Conservation (phyloP, 495 filamentous ascomycete genomes). For the Annulohypoxylon maeteangense region DNA sequence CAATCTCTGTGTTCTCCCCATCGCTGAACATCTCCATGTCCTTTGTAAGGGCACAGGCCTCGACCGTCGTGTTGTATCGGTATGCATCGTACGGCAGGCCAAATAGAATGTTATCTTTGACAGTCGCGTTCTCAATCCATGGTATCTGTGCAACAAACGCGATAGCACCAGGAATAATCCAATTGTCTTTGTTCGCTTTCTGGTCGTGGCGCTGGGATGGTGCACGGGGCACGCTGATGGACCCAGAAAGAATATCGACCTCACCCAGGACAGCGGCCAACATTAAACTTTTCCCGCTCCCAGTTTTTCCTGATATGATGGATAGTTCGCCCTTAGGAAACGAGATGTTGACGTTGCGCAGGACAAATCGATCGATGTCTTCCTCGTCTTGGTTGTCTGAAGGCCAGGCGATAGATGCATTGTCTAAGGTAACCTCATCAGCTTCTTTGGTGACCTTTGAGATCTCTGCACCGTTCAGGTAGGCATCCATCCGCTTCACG, state of each 20-base stretch:
- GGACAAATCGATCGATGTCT: conserved; percentile 67
- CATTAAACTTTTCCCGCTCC: conserved; percentile 74
- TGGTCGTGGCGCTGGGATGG: conserved; percentile 62
- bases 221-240: conserved; percentile 61
- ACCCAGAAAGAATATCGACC: conserved; percentile 65
- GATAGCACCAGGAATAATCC: conserved; percentile 74
- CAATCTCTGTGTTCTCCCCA: conserved; percentile 82
- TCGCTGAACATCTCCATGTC: conserved; percentile 79
- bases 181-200: conserved; percentile 71
- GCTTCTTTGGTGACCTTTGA: conserved; percentile 64
- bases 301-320: conserved; percentile 75
- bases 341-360: conserved; percentile 69
- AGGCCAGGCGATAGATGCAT: conserved; percentile 82
- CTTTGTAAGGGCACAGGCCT: conserved; percentile 76
- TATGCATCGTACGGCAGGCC: conserved; percentile 72
- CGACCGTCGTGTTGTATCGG: conserved; percentile 72
- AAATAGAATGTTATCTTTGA: conserved; percentile 79
- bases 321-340: conserved; percentile 76
- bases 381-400: conserved; percentile 59
- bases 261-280: conserved; percentile 74
- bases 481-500: conserved; percentile 77
- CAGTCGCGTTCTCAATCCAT: conserved; percentile 86
- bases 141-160: conserved; percentile 86
- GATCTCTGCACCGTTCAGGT: conserved; percentile 75
- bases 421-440: conserved; percentile 70